Evolutionary conservation across 1,139 yeast species (phyloP).

Genomic region (Pichia sp.): DNA sequence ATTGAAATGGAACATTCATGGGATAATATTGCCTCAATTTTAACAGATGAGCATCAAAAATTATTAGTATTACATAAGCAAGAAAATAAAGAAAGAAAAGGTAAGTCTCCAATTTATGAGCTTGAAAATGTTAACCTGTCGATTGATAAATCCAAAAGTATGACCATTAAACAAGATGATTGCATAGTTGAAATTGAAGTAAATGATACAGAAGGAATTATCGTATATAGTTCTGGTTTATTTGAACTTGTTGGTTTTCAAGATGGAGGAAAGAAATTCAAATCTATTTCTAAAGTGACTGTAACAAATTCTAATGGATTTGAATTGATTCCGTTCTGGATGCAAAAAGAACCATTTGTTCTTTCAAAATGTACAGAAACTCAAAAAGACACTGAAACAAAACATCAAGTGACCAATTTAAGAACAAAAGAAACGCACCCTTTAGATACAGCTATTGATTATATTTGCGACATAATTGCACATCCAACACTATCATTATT

Average conservation of each 20-base stretch:
- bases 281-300: constrained; percentile 3
- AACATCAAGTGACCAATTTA: constrained; percentile 4
- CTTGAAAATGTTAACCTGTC: background rate
- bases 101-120: constrained; percentile 2
- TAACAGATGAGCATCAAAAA: constrained; percentile 7
- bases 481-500: constrained; percentile 25
- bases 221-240: constrained; percentile 3
- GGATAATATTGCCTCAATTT: background rate
- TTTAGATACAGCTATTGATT: constrained; percentile 1
- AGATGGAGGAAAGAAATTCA: background rate
- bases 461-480: constrained; percentile 1
- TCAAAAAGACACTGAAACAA: constrained; percentile 2
- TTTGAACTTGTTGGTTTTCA: constrained; percentile 4
- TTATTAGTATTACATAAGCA: constrained; percentile 11
- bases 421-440: background rate
- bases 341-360: constrained; percentile 5
- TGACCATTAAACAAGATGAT: constrained; percentile 1
- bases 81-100: constrained; percentile 12
- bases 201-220: constrained; percentile 2
- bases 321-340: constrained; percentile 9
- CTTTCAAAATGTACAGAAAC: constrained; percentile 1
- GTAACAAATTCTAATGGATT: background rate
- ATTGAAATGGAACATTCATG: background rate
- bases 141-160: background rate
- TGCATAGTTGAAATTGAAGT: background rate